Conservation (phyloP, 2,329 filamentous ascomycete species). For the Ceratocystis variospora region DNA sequence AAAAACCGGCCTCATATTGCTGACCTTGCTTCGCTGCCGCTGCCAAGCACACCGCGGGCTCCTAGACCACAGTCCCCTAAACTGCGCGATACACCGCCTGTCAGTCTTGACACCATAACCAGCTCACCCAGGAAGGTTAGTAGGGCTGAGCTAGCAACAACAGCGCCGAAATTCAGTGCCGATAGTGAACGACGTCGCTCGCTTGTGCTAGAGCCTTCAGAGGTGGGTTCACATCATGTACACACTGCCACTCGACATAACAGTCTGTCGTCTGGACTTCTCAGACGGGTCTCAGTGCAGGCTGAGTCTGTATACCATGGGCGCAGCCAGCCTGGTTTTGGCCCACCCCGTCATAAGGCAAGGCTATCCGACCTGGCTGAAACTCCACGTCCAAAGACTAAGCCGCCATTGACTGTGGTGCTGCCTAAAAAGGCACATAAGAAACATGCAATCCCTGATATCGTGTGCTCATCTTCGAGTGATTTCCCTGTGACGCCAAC, state of each 20-base stretch:
- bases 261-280: not conserved
- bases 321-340: not conserved
- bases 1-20: conserved; percentile 10
- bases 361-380: not conserved
- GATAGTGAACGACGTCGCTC: conserved; percentile 7
- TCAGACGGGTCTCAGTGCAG: not conserved
- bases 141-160: not conserved
- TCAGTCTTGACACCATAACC: conserved; percentile 13
- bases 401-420: conserved; percentile 10
- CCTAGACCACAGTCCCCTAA: conserved; percentile 5
- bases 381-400: not conserved
- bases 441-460: not conserved
- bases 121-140: conserved; percentile 9
- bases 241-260: not conserved
- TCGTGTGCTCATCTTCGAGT: conserved; percentile 8
- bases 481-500: not conserved
- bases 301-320: not conserved
- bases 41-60: not conserved
- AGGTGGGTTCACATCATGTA: not conserved
- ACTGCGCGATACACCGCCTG: conserved; percentile 20
- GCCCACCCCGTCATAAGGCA: not conserved
- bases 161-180: not conserved
- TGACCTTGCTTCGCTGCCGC: conserved; percentile 11
- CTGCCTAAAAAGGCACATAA: conserved; percentile 3
- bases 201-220: conserved; percentile 14